A percentile compares a stretch with the other conserved stretches of the same genome.
These are phyloP conservation scores for Ceratocystis alfenasii DNA, from an alignment of 2,329 filamentous ascomycete genomes.

Conservation along the genomic window DNA sequence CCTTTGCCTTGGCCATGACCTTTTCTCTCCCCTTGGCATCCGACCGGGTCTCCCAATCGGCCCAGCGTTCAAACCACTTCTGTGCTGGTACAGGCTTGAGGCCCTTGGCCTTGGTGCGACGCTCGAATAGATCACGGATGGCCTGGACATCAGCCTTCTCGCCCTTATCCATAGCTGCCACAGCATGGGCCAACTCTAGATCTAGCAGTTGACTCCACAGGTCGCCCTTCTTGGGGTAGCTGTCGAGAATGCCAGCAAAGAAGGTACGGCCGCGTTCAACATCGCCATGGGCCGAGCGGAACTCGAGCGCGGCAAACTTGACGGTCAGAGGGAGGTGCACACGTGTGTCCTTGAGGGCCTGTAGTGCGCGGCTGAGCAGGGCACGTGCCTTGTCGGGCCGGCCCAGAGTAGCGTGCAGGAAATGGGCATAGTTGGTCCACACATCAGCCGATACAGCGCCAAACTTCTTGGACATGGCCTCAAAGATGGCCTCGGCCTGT, in stretches of 20 bases:
- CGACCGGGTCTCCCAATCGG: slow-evolving; percentile 69
- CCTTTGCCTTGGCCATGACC: slow-evolving; percentile 48
- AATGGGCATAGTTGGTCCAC: slow-evolving; percentile 91
- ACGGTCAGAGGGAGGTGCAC: slow-evolving; percentile 59
- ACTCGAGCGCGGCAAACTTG: slow-evolving; percentile 87
- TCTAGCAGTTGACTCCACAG: slow-evolving; percentile 89
- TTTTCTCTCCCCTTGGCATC: slow-evolving; percentile 57
- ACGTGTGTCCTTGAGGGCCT: slow-evolving; percentile 56
- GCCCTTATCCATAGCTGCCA: slow-evolving; percentile 42
- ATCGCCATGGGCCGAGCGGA: slow-evolving; percentile 69
- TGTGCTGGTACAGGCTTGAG: slow-evolving; percentile 74
- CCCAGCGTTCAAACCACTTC: slow-evolving; percentile 86
- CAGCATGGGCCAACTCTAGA: slow-evolving; percentile 57
- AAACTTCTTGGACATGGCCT: slow-evolving; percentile 76
- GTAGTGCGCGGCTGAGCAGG: slow-evolving; percentile 70
- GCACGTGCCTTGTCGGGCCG: slow-evolving; percentile 63
- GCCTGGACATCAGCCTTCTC: slow-evolving; percentile 42
- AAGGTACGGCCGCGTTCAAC: slow-evolving; percentile 86
- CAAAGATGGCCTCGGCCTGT: slow-evolving; percentile 83
- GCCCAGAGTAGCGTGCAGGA: slow-evolving; percentile 64
- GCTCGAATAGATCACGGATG: slow-evolving; percentile 69
- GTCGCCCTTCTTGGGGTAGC: slow-evolving; percentile 80
- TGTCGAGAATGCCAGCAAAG: slow-evolving; percentile 75
- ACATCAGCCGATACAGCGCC: slow-evolving; percentile 67
- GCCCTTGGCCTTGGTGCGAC: slow-evolving; percentile 55